Evolutionary conservation across 208 protist species (phyloP), one percentile per base, ranked within the genome.

Genomic region (Leishmania amazonensis): DNA sequence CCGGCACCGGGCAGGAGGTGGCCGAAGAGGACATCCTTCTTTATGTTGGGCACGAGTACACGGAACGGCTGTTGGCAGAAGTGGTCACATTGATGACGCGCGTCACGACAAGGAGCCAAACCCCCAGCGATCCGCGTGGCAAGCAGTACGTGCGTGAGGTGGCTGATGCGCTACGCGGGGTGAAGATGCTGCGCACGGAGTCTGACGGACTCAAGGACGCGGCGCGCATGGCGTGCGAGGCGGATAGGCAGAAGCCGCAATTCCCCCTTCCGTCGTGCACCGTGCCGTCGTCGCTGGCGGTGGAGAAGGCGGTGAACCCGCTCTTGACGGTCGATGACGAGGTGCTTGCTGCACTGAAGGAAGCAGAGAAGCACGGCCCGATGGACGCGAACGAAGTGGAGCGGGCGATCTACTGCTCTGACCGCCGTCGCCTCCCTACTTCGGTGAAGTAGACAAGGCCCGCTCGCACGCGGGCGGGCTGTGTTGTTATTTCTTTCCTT

Each of bases 11-110:
- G 4, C 80, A 90, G 76, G 65, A 75, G n/a, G 70, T 97, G 7
- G 80, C 65, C 0, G 73, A 86, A 45, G 88, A 96, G 51, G 76
- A 92, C 74, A 86, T 97, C 28, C 84, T 95, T 35, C 72, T 95
- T 19, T 96, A 97, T 79, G 90, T 92, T 13, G 94, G 91, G 1
- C 94, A 96, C 75, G 92, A 95, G 85, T 97, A 97, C 84, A 96
- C 91, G 51, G 89, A 92, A 78, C 67, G 81, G 35, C 79, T 94
- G 19, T 57, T 96, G n/a, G 17, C 71, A n/a, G 87, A 91, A 78
- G 81, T 94, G 79, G 45, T 85, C n/a, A 83, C 31, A 19, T 45
- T 84, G 35, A 90, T 89, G 79, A 81, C 78, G n/a, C 75, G 84
- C 31, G 67, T 77, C 5, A 11, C 89, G 67, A 7, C 62, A 45